Evolutionary conservation across 2,329 filamentous ascomycete species (phyloP).

Genomic region (Alternaria gaisen): DNA sequence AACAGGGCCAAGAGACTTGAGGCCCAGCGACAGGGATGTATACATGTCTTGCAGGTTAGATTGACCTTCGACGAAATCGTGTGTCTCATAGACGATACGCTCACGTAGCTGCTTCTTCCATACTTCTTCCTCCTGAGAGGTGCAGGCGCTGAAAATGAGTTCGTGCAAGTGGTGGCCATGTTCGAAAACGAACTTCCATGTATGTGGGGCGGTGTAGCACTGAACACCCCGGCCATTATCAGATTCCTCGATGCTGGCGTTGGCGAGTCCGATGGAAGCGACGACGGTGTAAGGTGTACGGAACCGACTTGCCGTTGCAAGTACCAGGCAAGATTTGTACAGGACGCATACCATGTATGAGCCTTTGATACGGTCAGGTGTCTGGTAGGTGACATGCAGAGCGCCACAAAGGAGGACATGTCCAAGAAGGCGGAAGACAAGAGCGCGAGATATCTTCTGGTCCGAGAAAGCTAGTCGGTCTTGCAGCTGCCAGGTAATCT

Average conservation of each 20-base stretch:
- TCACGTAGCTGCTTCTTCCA: conserved; percentile 77
- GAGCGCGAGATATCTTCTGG: conserved; percentile 54
- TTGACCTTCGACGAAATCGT: conserved; percentile 60
- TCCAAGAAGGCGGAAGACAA: conserved; percentile 78
- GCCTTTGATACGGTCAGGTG: conserved; percentile 71
- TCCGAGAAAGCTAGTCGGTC: conserved; percentile 79
- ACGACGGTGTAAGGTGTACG: conserved; percentile 76
- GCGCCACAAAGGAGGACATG: conserved; percentile 83
- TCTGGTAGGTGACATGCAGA: conserved; percentile 84
- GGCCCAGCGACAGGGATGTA: conserved; percentile 72
- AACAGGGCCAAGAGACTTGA: conserved; percentile 77
- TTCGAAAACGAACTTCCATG: conserved; percentile 92
- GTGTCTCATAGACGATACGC: conserved; percentile 60
- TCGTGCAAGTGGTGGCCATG: conserved; percentile 80
- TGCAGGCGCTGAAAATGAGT: conserved; percentile 86
- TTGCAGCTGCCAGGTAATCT: conserved; percentile 86
- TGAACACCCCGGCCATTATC: conserved; percentile 83
- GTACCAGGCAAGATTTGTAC: conserved; percentile 81
- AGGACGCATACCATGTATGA: conserved; percentile 85
- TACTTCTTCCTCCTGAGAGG: conserved; percentile 76
- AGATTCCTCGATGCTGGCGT: conserved; percentile 72
- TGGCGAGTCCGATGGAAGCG: conserved; percentile 74
- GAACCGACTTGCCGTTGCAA: conserved; percentile 73
- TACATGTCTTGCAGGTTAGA: conserved; percentile 62
- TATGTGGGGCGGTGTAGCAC: conserved; percentile 85